phyloP scores from a whole-genome alignment of 73 alveolate genomes.

The Tetrahymena borealis region DNA sequence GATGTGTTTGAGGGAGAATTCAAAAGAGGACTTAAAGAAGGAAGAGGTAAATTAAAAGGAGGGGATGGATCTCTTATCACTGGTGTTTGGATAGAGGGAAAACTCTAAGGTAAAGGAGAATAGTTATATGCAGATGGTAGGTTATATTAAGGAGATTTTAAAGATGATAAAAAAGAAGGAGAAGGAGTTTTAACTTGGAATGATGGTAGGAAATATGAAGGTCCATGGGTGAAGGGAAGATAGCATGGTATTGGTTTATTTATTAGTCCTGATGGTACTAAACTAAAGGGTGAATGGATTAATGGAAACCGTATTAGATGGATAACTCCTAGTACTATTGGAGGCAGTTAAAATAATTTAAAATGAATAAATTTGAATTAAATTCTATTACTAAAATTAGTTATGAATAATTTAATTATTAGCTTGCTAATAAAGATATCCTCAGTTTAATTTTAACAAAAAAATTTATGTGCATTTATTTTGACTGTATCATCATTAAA shows the following conservation, averaged over 20 bases:
- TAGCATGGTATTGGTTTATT: slow-evolving; percentile 39
- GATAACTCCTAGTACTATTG: not conserved
- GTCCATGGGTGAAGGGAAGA: slow-evolving; percentile 33
- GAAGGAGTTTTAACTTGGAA: slow-evolving; percentile 41
- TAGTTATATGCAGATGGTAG: slow-evolving; percentile 48
- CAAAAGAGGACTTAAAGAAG: slow-evolving; percentile 3
- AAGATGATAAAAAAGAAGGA: slow-evolving; percentile 44
- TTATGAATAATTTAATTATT: not conserved
- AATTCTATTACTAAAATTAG: not conserved
- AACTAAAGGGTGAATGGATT: slow-evolving; percentile 33
- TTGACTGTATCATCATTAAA: not conserved
- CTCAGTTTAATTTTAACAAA: not conserved
- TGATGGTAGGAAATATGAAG: slow-evolving; percentile 43
- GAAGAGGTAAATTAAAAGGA: slow-evolving; percentile 38
- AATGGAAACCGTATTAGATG: slow-evolving; percentile 42
- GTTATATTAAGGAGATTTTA: slow-evolving; percentile 20
- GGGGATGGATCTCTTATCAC: slow-evolving; percentile 22
- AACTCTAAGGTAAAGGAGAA: slow-evolving; percentile 53
- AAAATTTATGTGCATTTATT: not conserved
- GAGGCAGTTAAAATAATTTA: not conserved
- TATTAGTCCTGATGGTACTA: slow-evolving; percentile 15
- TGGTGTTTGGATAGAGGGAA: slow-evolving; percentile 43
- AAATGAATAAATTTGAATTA: not conserved
- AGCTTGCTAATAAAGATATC: not conserved
- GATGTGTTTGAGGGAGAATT: slow-evolving; percentile 18